Evolutionary conservation across 768 basidiomycete species (phyloP), one percentile per base, ranked within the genome.

Genomic region (Chalciporus chontae): DNA sequence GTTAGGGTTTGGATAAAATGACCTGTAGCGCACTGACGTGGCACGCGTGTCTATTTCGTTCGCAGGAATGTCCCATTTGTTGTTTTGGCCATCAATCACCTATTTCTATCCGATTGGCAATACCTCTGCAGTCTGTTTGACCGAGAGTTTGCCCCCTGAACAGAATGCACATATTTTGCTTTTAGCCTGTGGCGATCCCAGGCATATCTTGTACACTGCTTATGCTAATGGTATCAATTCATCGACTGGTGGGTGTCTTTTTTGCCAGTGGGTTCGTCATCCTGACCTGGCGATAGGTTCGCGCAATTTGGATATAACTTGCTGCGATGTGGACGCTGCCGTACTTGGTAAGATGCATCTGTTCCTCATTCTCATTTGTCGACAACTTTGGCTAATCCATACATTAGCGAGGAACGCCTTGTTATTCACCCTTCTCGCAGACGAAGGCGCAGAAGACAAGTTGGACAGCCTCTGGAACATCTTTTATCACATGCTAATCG

Each of bases 21-120:
- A n/a, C n/a, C 21, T 21, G 21, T 21, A 21, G 14, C 5, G n/a
- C n/a, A 36, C 34, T 36, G 34, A 36, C 34, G n/a, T n/a, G n/a
- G n/a, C 32, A 31, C 29, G 29, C 29, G 29, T 4, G 29, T 36
- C 34, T 14, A 36, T n/a, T 24, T n/a, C 23, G 32, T 41, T 8
- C 9, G 11, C 19, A 51, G 37, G n/a, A 19, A 63, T 60, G 58
- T 54, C 55, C 0, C 60, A 60, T 24, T 46, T 49, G 0, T 37
- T 63, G 15, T 50, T 48, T 38, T 63, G 54, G 52, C 61, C 58
- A 3, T 41, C 61, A 2, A 8, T 45, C n/a, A 61, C 59, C 0
- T 78, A 67, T 48, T 83, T 81, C 66, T 82, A 83, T 58, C 76
- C 81, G 0, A 71, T 81, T 8, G 82, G 82, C 23, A 83, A 83